Conservation (phyloP, 1,284 basidiomycete species). For the Fomitiporia mediterranea region DNA sequence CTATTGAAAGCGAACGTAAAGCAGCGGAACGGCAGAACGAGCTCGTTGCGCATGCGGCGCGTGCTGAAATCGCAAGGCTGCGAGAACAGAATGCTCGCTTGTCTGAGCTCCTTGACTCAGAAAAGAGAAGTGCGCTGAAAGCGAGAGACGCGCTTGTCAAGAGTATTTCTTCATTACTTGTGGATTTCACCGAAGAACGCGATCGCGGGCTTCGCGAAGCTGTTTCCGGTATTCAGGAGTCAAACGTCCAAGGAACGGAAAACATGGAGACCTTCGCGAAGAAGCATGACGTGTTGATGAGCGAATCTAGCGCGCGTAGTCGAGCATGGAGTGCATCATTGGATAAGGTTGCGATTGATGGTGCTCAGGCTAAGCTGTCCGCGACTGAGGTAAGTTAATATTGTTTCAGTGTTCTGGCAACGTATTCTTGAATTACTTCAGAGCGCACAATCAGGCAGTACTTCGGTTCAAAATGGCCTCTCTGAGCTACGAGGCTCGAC, state of each 20-base stretch:
- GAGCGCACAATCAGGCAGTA: slow-evolving; percentile 36
- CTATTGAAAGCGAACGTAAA: slow-evolving; percentile 52
- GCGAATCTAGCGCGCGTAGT: slow-evolving; percentile 37
- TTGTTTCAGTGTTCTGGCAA: too few species aligned
- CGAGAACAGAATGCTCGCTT: slow-evolving; percentile 72
- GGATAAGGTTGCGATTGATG: slow-evolving; percentile 46
- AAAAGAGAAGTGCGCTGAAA: slow-evolving; percentile 59
- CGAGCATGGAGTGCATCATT: slow-evolving; percentile 39
- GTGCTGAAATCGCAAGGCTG: slow-evolving; percentile 61
- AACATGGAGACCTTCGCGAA: slow-evolving; percentile 44
- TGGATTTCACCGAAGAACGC: slow-evolving; percentile 64
- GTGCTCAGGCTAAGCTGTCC: slow-evolving; percentile 51
- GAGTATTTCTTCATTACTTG: slow-evolving; percentile 66
- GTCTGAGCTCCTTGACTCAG: slow-evolving; percentile 55
- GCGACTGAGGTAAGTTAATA: slow-evolving; percentile 60
- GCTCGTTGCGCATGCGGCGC: slow-evolving; percentile 46
- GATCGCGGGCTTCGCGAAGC: slow-evolving; percentile 65
- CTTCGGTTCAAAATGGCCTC: slow-evolving; percentile 41
- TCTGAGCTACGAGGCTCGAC: slow-evolving; percentile 42
- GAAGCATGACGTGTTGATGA: slow-evolving; percentile 45
- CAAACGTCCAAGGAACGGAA: slow-evolving; percentile 52
- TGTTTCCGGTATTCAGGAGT: slow-evolving; percentile 49
- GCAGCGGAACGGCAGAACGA: slow-evolving; percentile 47
- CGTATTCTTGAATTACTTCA: not conserved
- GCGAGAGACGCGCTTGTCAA: slow-evolving; percentile 70